Percentiles rank a stretch among this genome's conserved stretches.
phyloP scores from a whole-genome alignment of 148 eudicot genomes.

The Vaccinium darrowii region DNA sequence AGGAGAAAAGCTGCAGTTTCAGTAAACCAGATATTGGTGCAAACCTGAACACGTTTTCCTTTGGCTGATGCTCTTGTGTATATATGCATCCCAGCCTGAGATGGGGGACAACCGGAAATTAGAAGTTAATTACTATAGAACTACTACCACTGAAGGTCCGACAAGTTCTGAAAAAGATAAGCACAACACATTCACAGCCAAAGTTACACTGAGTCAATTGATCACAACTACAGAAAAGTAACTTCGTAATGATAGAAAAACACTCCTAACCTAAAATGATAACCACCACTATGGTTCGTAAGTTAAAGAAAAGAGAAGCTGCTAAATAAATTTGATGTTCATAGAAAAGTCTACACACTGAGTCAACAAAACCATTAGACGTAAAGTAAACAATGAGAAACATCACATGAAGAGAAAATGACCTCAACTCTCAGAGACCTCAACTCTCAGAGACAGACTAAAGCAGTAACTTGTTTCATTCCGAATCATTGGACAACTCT shows the following conservation, averaged over 20 bases:
- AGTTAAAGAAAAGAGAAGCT: not conserved
- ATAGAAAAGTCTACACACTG: not conserved
- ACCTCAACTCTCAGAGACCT: no score
- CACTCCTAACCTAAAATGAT: not conserved
- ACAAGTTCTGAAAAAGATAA: slow-evolving; percentile 11
- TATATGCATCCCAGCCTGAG: slow-evolving; percentile 94
- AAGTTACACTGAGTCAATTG: not conserved
- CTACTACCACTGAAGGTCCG: not conserved
- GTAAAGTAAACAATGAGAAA: not conserved
- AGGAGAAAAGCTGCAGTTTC: not conserved
- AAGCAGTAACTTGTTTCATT: not conserved
- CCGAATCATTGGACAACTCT: not conserved
- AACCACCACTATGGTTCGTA: not conserved
- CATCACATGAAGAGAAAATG: not conserved
- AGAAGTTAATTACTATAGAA: not conserved
- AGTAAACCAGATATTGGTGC: slow-evolving; percentile 6
- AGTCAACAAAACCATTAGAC: not conserved
- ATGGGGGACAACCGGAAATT: not conserved
- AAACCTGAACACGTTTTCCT: slow-evolving; percentile 98
- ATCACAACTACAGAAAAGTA: not conserved
- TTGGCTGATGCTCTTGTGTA: slow-evolving; percentile 86
- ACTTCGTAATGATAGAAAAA: not conserved
- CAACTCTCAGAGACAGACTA: not conserved
- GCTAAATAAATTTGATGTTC: not conserved
- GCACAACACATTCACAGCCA: not conserved